These are phyloP conservation scores for Fusarium piperis DNA, from an alignment of 2,329 filamentous ascomycete species.

Conservation along the genomic window DNA sequence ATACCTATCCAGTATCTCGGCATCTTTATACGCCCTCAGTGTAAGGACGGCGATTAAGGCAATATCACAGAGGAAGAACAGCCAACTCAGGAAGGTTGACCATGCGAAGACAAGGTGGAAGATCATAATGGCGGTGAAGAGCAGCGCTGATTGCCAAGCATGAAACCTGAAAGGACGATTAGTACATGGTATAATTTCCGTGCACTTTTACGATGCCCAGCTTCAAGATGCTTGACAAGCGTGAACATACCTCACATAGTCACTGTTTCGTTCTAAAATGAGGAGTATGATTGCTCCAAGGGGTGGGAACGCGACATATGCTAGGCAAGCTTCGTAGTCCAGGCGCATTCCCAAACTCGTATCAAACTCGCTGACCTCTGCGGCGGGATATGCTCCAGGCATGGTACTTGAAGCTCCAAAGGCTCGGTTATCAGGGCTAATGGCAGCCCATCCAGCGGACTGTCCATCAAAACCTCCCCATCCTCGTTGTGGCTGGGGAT, in stretches of 20 bases:
- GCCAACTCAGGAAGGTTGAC: conserved; percentile 84
- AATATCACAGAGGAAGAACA: conserved; percentile 81
- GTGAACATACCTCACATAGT: conserved; percentile 85
- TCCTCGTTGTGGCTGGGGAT: conserved; percentile 66
- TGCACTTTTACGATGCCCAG: not conserved
- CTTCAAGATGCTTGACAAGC: not conserved
- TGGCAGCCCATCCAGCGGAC: conserved; percentile 43
- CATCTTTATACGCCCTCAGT: conserved; percentile 84
- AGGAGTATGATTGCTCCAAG: conserved; percentile 85
- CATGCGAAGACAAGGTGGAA: conserved; percentile 88
- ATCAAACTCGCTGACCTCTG: conserved; percentile 82
- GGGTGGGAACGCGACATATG: conserved; percentile 87
- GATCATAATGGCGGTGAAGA: conserved; percentile 80
- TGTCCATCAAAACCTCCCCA: conserved; percentile 58
- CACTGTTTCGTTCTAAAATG: conserved; percentile 90
- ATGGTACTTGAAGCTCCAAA: conserved; percentile 40
- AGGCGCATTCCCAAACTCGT: conserved; percentile 88
- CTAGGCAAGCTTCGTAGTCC: conserved; percentile 89
- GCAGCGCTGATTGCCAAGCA: conserved; percentile 90
- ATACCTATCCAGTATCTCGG: conserved; percentile 71
- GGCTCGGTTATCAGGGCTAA: conserved; percentile 31
- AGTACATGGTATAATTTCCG: conserved; percentile 4
- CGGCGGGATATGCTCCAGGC: conserved; percentile 51
- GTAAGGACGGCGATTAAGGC: conserved; percentile 80
- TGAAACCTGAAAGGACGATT: conserved; percentile 74